Percentiles rank a stretch among this genome's conserved stretches.
These are phyloP conservation scores for Lichtheimia ornata DNA, from an alignment of 371 early-diverging fungal genomes.

Conservation along the genomic window DNA sequence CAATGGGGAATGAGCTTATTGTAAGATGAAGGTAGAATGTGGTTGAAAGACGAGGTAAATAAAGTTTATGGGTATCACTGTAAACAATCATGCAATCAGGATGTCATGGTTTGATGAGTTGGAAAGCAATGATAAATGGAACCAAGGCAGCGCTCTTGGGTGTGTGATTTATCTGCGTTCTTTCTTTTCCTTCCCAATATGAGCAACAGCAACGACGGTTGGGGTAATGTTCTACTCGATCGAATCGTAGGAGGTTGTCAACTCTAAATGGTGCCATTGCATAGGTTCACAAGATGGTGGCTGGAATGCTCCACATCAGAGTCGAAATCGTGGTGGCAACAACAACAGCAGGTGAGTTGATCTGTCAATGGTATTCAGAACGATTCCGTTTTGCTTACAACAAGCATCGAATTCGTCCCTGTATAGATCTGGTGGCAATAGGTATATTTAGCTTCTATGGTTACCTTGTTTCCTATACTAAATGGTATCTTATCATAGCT, in stretches of 20 bases:
- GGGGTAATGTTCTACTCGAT: background rate
- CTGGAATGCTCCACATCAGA: constrained; percentile 1
- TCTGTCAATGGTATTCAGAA: too few species aligned
- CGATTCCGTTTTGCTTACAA: too few species aligned
- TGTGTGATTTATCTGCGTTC: background rate
- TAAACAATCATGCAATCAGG: background rate
- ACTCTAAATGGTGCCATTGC: background rate
- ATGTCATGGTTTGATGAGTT: too few species aligned
- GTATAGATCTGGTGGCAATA: too few species aligned
- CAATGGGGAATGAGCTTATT: too few species aligned
- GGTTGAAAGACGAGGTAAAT: too few species aligned
- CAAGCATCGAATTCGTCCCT: too few species aligned
- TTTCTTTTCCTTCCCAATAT: background rate
- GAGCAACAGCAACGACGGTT: background rate
- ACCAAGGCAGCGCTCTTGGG: background rate
- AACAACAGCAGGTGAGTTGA: too few species aligned
- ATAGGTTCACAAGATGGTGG: background rate
- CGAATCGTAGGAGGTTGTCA: background rate
- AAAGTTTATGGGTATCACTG: background rate
- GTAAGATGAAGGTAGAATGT: background rate
- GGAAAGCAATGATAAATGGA: background rate
- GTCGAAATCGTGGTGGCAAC: too few species aligned
- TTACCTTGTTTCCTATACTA: background rate
- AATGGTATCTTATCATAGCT: background rate
- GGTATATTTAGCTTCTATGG: background rate